A percentile compares a stretch with the other conserved stretches of the same genome.
Conservation (phyloP, 257 asterid genomes). For the Solanum habrochaites region DNA sequence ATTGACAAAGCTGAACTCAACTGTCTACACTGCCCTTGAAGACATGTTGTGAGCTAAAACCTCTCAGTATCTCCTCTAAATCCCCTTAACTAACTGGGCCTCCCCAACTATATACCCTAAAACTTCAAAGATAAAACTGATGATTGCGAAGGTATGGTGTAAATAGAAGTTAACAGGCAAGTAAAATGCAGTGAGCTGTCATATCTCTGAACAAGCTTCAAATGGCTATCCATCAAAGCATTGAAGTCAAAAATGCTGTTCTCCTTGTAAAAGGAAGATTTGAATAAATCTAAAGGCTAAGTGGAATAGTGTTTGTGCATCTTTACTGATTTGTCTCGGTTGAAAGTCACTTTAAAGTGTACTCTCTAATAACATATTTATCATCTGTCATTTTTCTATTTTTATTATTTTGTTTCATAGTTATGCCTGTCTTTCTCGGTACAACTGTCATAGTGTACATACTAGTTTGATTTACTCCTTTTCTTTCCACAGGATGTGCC, state of each 20-base stretch:
- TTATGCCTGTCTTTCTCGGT: neutral
- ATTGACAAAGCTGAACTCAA: too few species aligned
- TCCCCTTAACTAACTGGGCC: too few species aligned
- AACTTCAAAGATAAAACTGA: too few species aligned
- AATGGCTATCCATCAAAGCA: neutral
- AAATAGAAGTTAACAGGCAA: too few species aligned
- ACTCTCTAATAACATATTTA: neutral
- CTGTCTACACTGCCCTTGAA: too few species aligned
- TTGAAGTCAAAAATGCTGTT: neutral
- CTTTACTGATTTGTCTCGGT: neutral
- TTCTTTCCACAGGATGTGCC: conserved; percentile 71
- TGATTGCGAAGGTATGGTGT: too few species aligned
- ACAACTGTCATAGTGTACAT: neutral
- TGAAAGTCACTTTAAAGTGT: neutral
- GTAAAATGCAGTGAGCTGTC: neutral
- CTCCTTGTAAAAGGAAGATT: neutral
- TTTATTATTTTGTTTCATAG: neutral
- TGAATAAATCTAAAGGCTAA: neutral
- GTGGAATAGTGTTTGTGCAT: neutral
- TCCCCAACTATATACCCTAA: too few species aligned
- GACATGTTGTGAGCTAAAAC: too few species aligned
- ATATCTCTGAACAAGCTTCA: neutral
- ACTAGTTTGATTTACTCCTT: neutral
- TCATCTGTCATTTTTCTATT: neutral
- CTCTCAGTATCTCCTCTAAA: too few species aligned